Percentiles rank a stretch among this genome's conserved stretches.
These are phyloP conservation scores for Tetradesmus obliquus DNA, from an alignment of 139 green algal genomes.

Conservation along the genomic window DNA sequence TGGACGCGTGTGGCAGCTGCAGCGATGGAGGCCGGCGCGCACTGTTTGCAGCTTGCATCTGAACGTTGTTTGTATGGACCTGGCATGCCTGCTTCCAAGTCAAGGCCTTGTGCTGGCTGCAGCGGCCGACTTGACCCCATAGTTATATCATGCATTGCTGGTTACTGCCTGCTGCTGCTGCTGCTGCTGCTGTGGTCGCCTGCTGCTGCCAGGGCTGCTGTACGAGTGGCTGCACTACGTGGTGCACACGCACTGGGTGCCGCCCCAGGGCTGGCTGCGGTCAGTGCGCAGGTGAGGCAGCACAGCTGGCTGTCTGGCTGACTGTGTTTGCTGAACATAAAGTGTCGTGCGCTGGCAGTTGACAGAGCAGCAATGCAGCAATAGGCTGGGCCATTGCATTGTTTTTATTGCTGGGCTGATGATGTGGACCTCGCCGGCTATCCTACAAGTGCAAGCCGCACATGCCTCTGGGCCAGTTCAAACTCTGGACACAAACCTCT, in stretches of 20 bases:
- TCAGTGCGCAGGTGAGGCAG: neutral
- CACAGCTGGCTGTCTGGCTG: neutral
- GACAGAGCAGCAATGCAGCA: too few relatives aligned
- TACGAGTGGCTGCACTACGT: constrained; percentile 51
- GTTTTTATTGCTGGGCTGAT: too few relatives aligned
- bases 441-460: too few relatives aligned
- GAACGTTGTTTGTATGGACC: too few relatives aligned
- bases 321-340: neutral
- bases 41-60: neutral
- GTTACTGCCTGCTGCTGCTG: neutral
- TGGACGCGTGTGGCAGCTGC: too few relatives aligned
- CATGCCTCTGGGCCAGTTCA: neutral
- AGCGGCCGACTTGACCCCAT: neutral
- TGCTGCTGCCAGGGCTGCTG: constrained; percentile 14
- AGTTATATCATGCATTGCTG: neutral
- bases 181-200: neutral
- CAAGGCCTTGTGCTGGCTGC: neutral
- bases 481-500: neutral
- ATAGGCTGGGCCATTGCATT: too few relatives aligned
- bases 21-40: neutral
- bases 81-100: too few relatives aligned
- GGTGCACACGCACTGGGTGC: constrained; percentile 47
- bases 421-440: too few relatives aligned
- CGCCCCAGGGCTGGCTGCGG: constrained; percentile 17
- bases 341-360: too few relatives aligned